phyloP scores from a whole-genome alignment of 768 basidiomycete species.

The Agaricus blazei region DNA sequence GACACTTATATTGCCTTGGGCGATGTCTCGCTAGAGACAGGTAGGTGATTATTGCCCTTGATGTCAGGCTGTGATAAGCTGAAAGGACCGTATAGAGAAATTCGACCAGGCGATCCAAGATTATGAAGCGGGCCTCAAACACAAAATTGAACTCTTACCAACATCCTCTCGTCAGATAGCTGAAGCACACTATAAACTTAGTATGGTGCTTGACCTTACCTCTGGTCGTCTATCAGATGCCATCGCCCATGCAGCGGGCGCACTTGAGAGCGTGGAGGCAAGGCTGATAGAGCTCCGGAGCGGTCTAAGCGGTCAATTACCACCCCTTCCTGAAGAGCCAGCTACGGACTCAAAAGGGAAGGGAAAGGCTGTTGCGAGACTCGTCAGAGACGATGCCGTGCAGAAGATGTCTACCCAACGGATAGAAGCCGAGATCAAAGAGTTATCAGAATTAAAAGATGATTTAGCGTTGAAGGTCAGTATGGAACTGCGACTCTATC shows the following conservation, averaged over 20 bases:
- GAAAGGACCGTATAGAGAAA: slow-evolving; percentile 60
- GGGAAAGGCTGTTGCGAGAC: slow-evolving; percentile 51
- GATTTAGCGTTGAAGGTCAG: slow-evolving; percentile 82
- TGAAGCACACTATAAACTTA: slow-evolving; percentile 91
- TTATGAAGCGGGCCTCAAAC: slow-evolving; percentile 69
- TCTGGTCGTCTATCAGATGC: slow-evolving; percentile 80
- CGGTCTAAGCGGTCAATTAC: slow-evolving; percentile 34
- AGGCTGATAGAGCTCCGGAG: slow-evolving; percentile 59
- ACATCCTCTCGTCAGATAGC: slow-evolving; percentile 90
- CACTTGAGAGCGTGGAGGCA: slow-evolving; percentile 70
- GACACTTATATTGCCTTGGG: slow-evolving; percentile 89
- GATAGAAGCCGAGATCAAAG: slow-evolving; percentile 75
- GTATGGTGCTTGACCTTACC: slow-evolving; percentile 89
- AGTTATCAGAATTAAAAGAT: slow-evolving; percentile 66
- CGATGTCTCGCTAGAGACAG: slow-evolving; percentile 96
- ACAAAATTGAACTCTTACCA: slow-evolving; percentile 73
- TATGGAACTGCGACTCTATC: not conserved
- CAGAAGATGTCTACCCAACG: slow-evolving; percentile 68
- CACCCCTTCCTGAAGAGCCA: slow-evolving; percentile 23
- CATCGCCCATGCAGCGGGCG: slow-evolving; percentile 74
- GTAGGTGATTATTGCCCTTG: slow-evolving; percentile 35
- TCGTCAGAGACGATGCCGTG: slow-evolving; percentile 50
- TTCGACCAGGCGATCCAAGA: slow-evolving; percentile 92
- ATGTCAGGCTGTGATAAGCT: not conserved
- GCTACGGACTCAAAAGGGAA: slow-evolving; percentile 57